Evolutionary conservation across 2,329 filamentous ascomycete species (phyloP).

Genomic region (Microascus cirrosus): DNA sequence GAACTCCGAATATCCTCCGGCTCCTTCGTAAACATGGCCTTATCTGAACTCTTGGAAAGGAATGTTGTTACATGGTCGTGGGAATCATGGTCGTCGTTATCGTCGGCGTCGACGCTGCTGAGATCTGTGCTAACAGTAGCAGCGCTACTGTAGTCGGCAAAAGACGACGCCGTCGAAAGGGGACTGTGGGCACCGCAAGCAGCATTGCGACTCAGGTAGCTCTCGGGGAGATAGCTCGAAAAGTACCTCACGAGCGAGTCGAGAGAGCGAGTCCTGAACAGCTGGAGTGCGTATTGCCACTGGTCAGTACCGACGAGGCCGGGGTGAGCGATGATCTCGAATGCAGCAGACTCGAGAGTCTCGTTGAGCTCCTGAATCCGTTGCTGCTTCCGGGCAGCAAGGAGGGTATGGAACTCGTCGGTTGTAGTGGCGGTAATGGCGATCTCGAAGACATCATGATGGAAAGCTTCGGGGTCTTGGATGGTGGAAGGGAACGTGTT

Average conservation of each 20-base stretch:
- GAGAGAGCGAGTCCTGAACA: constrained; percentile 47
- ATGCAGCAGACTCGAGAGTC: constrained; percentile 43
- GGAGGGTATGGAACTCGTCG: constrained; percentile 42
- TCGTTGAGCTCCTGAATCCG: constrained; percentile 44
- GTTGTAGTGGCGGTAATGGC: constrained; percentile 36
- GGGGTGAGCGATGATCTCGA: constrained; percentile 51
- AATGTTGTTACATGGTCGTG: constrained; percentile 3
- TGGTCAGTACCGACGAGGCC: constrained; percentile 45
- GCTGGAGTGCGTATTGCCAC: constrained; percentile 46
- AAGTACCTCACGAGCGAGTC: constrained; percentile 51
- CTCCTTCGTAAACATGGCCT: constrained; percentile 3
- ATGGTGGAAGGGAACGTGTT: constrained; percentile 45
- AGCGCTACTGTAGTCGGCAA: constrained; percentile 24
- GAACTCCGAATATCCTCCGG: constrained; percentile 3
- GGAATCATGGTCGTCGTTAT: constrained; percentile 2
- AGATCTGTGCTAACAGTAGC: constrained; percentile 24
- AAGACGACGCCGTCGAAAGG: constrained; percentile 23
- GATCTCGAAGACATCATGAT: constrained; percentile 50
- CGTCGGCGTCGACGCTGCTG: constrained; percentile 24
- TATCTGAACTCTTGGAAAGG: constrained; percentile 2
- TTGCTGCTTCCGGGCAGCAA: constrained; percentile 40
- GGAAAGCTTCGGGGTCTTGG: constrained; percentile 49
- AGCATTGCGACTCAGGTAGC: constrained; percentile 17
- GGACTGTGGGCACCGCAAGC: constrained; percentile 9
- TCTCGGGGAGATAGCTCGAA: constrained; percentile 43